phyloP scores from a whole-genome alignment of 2,329 filamentous ascomycete species.

The Sclerotinia minor region DNA sequence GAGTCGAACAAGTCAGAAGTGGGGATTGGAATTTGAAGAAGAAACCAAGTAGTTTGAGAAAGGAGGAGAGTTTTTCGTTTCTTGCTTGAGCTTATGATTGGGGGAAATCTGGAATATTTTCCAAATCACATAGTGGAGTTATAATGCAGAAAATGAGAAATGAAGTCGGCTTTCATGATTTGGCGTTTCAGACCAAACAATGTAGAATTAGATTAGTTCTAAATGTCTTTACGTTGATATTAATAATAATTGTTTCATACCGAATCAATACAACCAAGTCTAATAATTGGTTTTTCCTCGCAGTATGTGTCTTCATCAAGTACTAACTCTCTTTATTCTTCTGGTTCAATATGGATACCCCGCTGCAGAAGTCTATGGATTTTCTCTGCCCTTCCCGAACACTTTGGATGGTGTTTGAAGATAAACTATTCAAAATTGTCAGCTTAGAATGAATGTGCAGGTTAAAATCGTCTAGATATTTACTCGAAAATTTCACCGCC shows the following conservation, averaged over 20 bases:
- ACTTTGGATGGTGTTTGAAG: too few relatives aligned
- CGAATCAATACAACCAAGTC: neutral
- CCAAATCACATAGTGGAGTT: neutral
- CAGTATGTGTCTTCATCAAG: neutral
- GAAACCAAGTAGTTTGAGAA: constrained; percentile 39
- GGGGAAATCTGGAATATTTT: neutral
- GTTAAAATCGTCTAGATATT: neutral
- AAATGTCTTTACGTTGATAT: constrained; percentile 2
- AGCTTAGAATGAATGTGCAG: neutral
- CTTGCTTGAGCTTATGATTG: constrained; percentile 3
- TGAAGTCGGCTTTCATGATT: neutral
- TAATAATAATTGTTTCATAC: constrained; percentile 3
- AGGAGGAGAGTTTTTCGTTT: constrained; percentile 31
- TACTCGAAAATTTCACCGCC: neutral
- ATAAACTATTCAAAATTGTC: neutral
- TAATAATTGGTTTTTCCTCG: neutral
- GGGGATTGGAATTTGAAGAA: constrained; percentile 39
- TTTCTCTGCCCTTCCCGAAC: neutral
- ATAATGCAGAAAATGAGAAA: neutral
- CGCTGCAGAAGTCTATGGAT: too few relatives aligned
- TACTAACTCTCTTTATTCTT: neutral
- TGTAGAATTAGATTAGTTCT: neutral
- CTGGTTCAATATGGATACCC: neutral
- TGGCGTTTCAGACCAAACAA: neutral
- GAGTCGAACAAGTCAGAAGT: constrained; percentile 37